phyloP scores from a whole-genome alignment of 2,329 filamentous ascomycete genomes.

The Chalaropsis thielavioides region DNA sequence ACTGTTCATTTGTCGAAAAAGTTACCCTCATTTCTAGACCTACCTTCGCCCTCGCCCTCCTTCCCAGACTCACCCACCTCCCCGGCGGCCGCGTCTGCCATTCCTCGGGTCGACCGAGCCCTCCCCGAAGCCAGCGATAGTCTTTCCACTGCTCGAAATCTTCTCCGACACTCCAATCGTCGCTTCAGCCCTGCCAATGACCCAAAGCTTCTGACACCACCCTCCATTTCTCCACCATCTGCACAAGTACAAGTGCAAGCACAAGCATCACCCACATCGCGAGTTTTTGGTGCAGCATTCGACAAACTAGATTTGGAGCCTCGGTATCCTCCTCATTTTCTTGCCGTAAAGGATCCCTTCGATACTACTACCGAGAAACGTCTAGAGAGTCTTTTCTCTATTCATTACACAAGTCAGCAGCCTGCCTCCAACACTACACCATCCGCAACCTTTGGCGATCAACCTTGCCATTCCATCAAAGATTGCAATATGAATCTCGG shows the following conservation, averaged over 20 bases:
- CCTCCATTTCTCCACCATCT: background rate
- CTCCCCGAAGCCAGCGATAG: background rate
- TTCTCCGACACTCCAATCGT: background rate
- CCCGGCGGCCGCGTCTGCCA: constrained; percentile 3
- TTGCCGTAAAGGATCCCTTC: background rate
- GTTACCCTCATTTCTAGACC: constrained; percentile 1
- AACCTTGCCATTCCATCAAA: constrained; percentile 22
- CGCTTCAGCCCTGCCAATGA: background rate
- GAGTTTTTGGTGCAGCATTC: background rate
- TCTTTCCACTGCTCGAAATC: background rate
- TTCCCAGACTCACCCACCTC: constrained; percentile 4
- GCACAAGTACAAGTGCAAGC: background rate
- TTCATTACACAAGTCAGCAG: background rate
- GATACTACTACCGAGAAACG: background rate
- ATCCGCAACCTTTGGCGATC: background rate
- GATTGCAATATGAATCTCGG: constrained; percentile 43
- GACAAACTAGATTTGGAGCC: background rate
- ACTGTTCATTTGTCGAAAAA: constrained; percentile 10
- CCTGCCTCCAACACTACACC: background rate
- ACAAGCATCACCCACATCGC: background rate
- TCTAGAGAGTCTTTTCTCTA: background rate
- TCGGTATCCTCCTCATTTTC: background rate
- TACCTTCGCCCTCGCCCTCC: constrained; percentile 1
- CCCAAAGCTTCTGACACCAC: constrained; percentile 1
- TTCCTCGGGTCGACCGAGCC: constrained; percentile 4